Conservation (phyloP, 225 moss, liverwort and hornwort genomes). For the Polytrichum commune region DNA sequence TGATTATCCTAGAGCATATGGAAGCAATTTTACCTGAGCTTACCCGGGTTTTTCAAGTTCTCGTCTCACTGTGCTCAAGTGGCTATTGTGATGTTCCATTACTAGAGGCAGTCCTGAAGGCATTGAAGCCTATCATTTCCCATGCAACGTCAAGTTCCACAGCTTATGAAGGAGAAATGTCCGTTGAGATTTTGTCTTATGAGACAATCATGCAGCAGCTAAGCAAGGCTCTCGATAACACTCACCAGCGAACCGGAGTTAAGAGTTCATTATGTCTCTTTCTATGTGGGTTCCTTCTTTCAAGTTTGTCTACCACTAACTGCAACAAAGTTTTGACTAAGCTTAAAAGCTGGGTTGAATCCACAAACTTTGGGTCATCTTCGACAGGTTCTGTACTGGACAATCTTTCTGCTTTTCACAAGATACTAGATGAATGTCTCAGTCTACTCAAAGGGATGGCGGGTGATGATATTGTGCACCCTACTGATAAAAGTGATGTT, state of each 20-base stretch:
- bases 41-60: constrained; percentile 61
- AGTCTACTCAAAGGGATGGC: constrained; percentile 42
- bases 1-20: constrained; percentile 78
- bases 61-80: constrained; percentile 71
- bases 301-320: constrained; percentile 58
- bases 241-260: constrained; percentile 34
- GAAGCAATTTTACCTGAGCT: constrained; percentile 88
- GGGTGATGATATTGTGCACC: constrained; percentile 20
- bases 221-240: constrained; percentile 26
- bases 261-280: constrained; percentile 64
- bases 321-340: constrained; percentile 59
- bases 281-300: constrained; percentile 75
- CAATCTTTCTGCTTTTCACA: constrained; percentile 65
- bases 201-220: constrained; percentile 73
- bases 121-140: constrained; percentile 75
- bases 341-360: constrained; percentile 55
- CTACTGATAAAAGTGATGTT: constrained; percentile 17
- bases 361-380: constrained; percentile 23
- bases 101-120: constrained; percentile 68
- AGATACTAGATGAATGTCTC: constrained; percentile 64
- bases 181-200: constrained; percentile 74
- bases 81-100: constrained; percentile 77
- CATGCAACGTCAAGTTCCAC: constrained; percentile 51
- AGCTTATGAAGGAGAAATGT: constrained; percentile 44
- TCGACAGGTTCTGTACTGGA: constrained; percentile 41